These are phyloP conservation scores for Suhomyces pyralidae DNA, from an alignment of 805 yeast species.

Conservation along the genomic window DNA sequence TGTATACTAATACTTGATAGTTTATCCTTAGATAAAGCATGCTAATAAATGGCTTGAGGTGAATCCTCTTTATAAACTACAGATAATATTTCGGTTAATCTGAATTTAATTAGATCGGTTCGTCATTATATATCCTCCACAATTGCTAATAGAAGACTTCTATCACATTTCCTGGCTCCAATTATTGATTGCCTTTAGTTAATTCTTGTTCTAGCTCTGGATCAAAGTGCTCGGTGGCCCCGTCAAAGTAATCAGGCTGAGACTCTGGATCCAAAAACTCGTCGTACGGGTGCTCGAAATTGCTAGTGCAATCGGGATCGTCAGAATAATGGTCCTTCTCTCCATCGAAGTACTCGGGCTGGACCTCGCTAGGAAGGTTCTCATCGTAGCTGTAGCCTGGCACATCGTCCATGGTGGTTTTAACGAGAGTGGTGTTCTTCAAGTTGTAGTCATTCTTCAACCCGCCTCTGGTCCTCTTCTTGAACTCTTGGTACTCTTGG, in stretches of 20 bases:
- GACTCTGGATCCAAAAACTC: conserved; percentile 25
- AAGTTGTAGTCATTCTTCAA: background rate
- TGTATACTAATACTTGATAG: too few relatives aligned
- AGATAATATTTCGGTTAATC: too few relatives aligned
- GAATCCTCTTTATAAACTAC: too few relatives aligned
- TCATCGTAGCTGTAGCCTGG: conserved; percentile 6
- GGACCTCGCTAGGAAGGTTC: conserved; percentile 31
- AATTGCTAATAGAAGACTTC: too few relatives aligned
- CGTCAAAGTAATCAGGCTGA: conserved; percentile 21
- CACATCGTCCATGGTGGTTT: background rate
- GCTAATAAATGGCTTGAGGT: too few relatives aligned
- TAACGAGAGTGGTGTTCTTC: background rate
- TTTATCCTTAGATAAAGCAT: too few relatives aligned
- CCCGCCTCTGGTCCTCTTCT: conserved; percentile 5
- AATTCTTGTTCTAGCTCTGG: conserved; percentile 8
- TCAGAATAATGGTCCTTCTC: conserved; percentile 28
- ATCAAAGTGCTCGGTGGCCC: conserved; percentile 6
- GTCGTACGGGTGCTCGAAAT: conserved; percentile 36
- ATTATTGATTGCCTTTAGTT: too few relatives aligned
- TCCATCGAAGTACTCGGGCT: conserved; percentile 34
- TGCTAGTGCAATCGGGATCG: conserved; percentile 30
- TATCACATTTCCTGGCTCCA: too few relatives aligned
- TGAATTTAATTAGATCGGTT: too few relatives aligned
- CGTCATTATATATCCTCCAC: too few relatives aligned
- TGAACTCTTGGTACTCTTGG: conserved; percentile 14